Evolutionary conservation across 2,329 filamentous ascomycete species (phyloP), one percentile per base, ranked within the genome.

Genomic region (Pyricularia grisea): DNA sequence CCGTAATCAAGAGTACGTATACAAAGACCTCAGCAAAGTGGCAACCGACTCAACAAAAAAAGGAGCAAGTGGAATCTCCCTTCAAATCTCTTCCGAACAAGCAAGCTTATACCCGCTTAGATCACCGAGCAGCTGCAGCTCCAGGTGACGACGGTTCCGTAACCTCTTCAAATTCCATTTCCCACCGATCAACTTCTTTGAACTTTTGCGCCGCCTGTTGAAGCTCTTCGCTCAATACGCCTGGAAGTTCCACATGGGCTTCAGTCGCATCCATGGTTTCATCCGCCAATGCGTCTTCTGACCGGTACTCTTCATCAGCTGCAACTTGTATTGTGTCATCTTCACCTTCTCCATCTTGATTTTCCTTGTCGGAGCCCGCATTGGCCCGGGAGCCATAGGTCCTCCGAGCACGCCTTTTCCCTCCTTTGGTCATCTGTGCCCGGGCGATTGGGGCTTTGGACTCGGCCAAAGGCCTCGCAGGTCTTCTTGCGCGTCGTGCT

Each of bases 151-250:
- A 85, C 70, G 82, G 82, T 76, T 85, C 83, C 27, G 82, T 83
- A 66, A 88, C 82, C 72, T 88, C 87, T 79, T 91, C 89, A 77
- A 86, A 91, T 67, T 88, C 87, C 71, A 91, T 78, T 78, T 89
- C 83, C 88, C 88, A 91, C 77, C 84, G 81, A 76, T 91, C 89
- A 60, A 91, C 89, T 77, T 91, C 88, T 76, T 85, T 83, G 73
- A 91, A 91, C 77, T 90, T 90, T 75, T 81, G 83, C 11, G 81
- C 81, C 60, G 87, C 86, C 67, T 82, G 80, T 77, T 85, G 86
- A 71, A 91, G 79, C 80, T 88, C 87, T 61, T 84, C 77, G 28
- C 83, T 79, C 66, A 83, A 75, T 7, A 79, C 76, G 66, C 77
- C 77, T 69, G 79, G 75, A 74, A 80, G 58, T 72, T 77, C 73